These are phyloP conservation scores for Trichaptum fuscoviolaceum DNA, from an alignment of 768 basidiomycete genomes.

Conservation along the genomic window DNA sequence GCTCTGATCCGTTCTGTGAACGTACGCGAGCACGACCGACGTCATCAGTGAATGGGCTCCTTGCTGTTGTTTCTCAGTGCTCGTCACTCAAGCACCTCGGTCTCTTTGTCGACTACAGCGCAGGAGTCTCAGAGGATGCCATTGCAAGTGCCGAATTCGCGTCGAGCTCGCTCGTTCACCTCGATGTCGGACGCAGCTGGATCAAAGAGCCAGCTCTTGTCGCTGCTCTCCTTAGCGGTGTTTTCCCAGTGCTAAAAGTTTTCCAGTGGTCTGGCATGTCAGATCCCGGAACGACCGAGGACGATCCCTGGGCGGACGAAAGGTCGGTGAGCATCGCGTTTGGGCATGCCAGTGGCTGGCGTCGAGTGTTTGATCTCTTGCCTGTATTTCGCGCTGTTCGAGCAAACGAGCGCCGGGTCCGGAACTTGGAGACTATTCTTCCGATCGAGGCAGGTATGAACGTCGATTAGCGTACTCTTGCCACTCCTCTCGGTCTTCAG, in stretches of 20 bases:
- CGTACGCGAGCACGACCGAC: not conserved
- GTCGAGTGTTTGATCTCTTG: not conserved
- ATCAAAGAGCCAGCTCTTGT: not conserved
- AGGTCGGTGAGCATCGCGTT: not conserved
- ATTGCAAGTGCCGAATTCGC: not conserved
- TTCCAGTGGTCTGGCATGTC: conserved; percentile 2
- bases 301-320: not conserved
- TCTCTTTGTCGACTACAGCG: not conserved
- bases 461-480: not conserved
- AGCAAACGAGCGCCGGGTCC: not conserved
- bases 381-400: conserved; percentile 1
- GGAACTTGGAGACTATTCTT: not conserved
- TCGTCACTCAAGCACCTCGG: not conserved
- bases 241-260: not conserved
- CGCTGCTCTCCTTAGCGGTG: conserved; percentile 1
- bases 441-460: not conserved
- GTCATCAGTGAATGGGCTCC: not conserved
- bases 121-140: not conserved
- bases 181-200: conserved; percentile 2
- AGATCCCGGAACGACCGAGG: not conserved
- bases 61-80: not conserved
- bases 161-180: not conserved
- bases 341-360: not conserved
- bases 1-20: conserved; percentile 3
- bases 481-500: conserved; percentile 18